phyloP scores from a whole-genome alignment of 345 rosid genomes.

The Salix exigua region DNA sequence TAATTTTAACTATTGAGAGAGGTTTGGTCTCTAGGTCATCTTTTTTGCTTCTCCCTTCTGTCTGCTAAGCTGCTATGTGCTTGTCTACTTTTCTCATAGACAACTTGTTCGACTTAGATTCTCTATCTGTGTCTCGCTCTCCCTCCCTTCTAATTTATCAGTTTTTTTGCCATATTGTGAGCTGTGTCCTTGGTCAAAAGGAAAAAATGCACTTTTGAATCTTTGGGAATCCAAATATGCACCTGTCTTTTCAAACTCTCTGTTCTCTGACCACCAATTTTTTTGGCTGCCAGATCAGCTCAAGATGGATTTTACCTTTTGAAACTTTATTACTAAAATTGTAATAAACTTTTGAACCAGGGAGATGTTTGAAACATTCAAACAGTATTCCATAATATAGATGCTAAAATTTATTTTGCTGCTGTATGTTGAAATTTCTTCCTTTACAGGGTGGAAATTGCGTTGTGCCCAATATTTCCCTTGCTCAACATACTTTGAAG shows the following conservation, averaged over 20 bases:
- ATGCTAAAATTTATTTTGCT: not conserved
- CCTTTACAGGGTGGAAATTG: constrained; percentile 77
- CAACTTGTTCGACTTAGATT: not conserved
- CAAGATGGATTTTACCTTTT: not conserved
- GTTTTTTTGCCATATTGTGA: not conserved
- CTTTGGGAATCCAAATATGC: not conserved
- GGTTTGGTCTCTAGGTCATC: not conserved
- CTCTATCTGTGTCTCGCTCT: not conserved
- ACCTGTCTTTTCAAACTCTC: not conserved
- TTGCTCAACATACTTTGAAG: constrained; percentile 74
- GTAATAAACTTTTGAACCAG: not conserved
- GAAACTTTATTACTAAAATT: not conserved
- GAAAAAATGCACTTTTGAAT: not conserved
- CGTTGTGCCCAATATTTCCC: constrained; percentile 67
- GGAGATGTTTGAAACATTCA: not conserved
- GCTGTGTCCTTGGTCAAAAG: not conserved
- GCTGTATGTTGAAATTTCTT: not conserved
- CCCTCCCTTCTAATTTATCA: not conserved
- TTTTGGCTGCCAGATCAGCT: not conserved
- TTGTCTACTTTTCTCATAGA: not conserved
- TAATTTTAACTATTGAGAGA: not conserved
- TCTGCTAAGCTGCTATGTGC: not conserved
- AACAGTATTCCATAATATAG: not conserved
- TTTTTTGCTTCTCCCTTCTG: not conserved
- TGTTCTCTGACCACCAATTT: not conserved